A percentile compares a stretch with the other conserved stretches of the same genome.
These are phyloP conservation scores for Kluyveromyces siamensis DNA, from an alignment of 805 yeast genomes.

Conservation along the genomic window DNA sequence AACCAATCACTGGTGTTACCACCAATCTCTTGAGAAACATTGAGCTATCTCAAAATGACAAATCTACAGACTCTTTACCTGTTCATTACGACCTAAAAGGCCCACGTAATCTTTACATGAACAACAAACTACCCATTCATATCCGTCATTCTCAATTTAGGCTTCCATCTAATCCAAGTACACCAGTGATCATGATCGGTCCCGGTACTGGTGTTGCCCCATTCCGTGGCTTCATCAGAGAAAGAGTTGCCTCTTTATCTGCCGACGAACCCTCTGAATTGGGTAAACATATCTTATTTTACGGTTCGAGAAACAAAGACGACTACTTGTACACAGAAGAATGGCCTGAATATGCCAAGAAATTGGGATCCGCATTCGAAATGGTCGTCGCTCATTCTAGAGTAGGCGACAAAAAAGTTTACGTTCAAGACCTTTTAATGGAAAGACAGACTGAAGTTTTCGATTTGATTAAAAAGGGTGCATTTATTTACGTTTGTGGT, in stretches of 20 bases:
- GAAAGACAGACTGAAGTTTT: slow-evolving; percentile 39
- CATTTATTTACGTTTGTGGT: slow-evolving; percentile 91
- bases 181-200: slow-evolving; percentile 87
- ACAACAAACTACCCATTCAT: slow-evolving; percentile 72
- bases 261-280: slow-evolving; percentile 35
- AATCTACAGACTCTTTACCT: slow-evolving; percentile 24
- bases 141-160: slow-evolving; percentile 93
- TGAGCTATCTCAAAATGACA: slow-evolving; percentile 47
- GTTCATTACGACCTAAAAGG: slow-evolving; percentile 71
- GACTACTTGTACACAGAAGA: slow-evolving; percentile 85
- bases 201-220: slow-evolving; percentile 99
- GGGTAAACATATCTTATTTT: slow-evolving; percentile 73
- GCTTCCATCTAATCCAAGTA: slow-evolving; percentile 74
- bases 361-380: slow-evolving; percentile 52
- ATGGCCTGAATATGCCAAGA: slow-evolving; percentile 69
- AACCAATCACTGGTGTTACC: slow-evolving; percentile 60
- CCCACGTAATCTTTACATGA: slow-evolving; percentile 50
- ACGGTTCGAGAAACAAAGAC: slow-evolving; percentile 80
- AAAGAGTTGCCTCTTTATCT: slow-evolving; percentile 51
- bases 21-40: slow-evolving; percentile 79
- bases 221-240: slow-evolving; percentile 90
- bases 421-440: slow-evolving; percentile 73
- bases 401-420: slow-evolving; percentile 51
- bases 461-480: slow-evolving; percentile 53
- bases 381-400: slow-evolving; percentile 83